Percentiles rank a stretch among this genome's conserved stretches.
Evolutionary conservation across 768 basidiomycete genomes (phyloP).

Genomic region (Psilocybe cubensis): DNA sequence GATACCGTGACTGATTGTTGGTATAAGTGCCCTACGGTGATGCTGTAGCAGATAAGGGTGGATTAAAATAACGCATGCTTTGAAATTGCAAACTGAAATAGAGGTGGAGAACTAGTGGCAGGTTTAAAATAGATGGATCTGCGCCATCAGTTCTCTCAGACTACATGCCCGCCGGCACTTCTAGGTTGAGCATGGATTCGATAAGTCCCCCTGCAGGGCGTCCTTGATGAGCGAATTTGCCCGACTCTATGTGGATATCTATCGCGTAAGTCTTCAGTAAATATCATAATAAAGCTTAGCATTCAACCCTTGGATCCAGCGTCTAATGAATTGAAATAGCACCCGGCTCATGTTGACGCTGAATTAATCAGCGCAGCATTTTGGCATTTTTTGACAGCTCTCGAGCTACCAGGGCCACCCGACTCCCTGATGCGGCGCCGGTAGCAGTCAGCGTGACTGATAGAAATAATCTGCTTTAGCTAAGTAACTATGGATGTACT

Average conservation of each 20-base stretch:
- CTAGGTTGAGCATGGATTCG: background rate
- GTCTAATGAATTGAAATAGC: background rate
- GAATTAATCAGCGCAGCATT: constrained; percentile 3
- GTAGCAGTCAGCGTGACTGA: background rate
- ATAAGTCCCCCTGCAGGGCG: background rate
- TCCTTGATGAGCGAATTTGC: too few species aligned
- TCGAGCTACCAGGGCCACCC: constrained; percentile 1
- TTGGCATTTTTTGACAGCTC: constrained; percentile 1
- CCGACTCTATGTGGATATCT: too few species aligned
- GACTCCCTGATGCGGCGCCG: constrained; percentile 2
- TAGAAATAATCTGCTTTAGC: background rate
- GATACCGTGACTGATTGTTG: too few species aligned
- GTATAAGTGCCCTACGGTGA: too few species aligned
- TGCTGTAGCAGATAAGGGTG: too few species aligned
- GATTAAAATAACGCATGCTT: too few species aligned
- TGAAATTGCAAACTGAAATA: too few species aligned
- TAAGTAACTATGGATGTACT: background rate
- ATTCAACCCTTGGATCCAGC: background rate
- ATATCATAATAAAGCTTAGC: too few species aligned
- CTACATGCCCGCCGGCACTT: background rate
- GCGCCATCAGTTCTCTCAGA: background rate
- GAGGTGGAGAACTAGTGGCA: too few species aligned
- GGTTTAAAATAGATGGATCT: background rate
- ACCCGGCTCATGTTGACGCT: background rate
- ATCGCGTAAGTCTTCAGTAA: too few species aligned